Percentiles rank a stretch among this genome's conserved stretches.
Conservation (phyloP, 176 grass and related monocot species). For the Hordeum marinum region DNA sequence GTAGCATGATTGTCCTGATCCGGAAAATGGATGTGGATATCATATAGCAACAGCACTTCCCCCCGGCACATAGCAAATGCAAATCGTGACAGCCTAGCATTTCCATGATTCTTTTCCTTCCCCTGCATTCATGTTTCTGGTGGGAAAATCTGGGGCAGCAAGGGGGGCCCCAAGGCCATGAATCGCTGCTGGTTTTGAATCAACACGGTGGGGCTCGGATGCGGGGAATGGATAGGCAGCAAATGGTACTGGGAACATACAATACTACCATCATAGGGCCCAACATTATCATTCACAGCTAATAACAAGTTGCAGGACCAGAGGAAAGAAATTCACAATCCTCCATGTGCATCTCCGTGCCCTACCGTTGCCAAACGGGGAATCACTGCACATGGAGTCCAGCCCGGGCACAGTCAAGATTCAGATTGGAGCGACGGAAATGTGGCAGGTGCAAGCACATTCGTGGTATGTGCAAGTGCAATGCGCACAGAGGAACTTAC, state of each 20-base stretch:
- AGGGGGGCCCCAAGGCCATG: constrained; percentile 14
- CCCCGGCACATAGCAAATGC: constrained; percentile 18
- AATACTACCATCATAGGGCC: constrained; percentile 15
- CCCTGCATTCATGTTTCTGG: constrained; percentile 10
- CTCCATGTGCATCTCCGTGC: constrained; percentile 46
- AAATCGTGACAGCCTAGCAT: constrained; percentile 16
- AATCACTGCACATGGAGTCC: constrained; percentile 70
- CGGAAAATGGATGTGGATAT: neutral
- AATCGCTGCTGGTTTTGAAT: constrained; percentile 29
- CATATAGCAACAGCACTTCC: constrained; percentile 21
- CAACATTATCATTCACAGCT: constrained; percentile 17
- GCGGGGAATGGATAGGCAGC: constrained; percentile 31
- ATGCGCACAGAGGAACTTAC: neutral
- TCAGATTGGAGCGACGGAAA: constrained; percentile 33
- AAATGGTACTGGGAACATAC: neutral
- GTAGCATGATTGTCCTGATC: constrained; percentile 2
- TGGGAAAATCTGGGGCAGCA: constrained; percentile 37
- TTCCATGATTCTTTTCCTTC: constrained; percentile 6
- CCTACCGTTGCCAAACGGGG: constrained; percentile 43
- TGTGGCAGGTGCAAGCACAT: constrained; percentile 1
- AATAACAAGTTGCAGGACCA: constrained; percentile 34
- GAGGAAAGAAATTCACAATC: constrained; percentile 19
- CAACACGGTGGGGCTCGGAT: constrained; percentile 28
- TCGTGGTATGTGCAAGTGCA: neutral
- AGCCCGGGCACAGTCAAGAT: constrained; percentile 33